Conservation (phyloP, 768 basidiomycete species). For the Omphalotus guepiniiformis region DNA sequence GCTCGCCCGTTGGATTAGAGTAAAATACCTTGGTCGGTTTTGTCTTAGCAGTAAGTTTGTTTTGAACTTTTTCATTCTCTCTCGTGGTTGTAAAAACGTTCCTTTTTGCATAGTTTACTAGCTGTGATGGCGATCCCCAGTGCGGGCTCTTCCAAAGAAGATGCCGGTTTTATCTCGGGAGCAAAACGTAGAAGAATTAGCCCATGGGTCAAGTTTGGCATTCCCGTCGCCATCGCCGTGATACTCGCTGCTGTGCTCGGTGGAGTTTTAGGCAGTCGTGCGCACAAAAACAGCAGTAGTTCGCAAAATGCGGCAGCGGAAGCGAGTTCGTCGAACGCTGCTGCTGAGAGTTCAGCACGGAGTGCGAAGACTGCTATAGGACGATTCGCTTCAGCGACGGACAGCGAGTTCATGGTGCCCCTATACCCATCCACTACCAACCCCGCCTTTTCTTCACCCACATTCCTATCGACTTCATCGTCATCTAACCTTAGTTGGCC, state of each 20-base stretch:
- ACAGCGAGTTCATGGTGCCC: constrained; percentile 75
- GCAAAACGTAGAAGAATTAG: constrained; percentile 39
- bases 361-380: constrained; percentile 50
- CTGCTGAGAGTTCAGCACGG: constrained; percentile 14
- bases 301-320: constrained; percentile 28
- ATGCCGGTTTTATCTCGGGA: too few species aligned
- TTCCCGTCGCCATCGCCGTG: constrained; percentile 61
- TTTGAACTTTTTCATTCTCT: too few species aligned
- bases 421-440: constrained; percentile 85
- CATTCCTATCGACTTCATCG: constrained; percentile 55
- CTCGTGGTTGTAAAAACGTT: too few species aligned
- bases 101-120: too few species aligned
- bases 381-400: constrained; percentile 71
- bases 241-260: constrained; percentile 69
- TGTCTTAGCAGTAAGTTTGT: too few species aligned
- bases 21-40: too few species aligned
- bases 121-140: too few species aligned
- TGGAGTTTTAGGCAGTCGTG: constrained; percentile 71
- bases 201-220: constrained; percentile 73
- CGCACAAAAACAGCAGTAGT: constrained; percentile 35
- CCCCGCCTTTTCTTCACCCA: constrained; percentile 65
- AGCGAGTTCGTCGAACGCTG: constrained; percentile 40
- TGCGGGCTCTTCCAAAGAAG: too few species aligned
- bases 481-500: constrained; percentile 65
- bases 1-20: too few species aligned